Conservation (phyloP, 768 basidiomycete species). For the Russula brevipes region DNA sequence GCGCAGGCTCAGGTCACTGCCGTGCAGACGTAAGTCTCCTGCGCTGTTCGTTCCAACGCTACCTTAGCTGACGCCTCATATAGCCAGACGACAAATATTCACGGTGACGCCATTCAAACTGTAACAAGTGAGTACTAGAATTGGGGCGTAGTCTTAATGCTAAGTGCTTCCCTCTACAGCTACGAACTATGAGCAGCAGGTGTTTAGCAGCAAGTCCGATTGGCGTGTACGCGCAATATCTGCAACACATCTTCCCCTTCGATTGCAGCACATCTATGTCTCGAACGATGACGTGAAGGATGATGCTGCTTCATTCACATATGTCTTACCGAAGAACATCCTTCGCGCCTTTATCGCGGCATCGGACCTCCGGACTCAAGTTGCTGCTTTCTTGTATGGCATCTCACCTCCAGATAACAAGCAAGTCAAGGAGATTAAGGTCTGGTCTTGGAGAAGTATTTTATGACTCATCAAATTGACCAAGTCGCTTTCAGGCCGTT, state of each 20-base stretch:
- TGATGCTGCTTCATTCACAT: slow-evolving; percentile 91
- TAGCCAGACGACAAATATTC: slow-evolving; percentile 93
- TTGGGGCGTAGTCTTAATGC: not conserved
- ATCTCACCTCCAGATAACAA: slow-evolving; percentile 91
- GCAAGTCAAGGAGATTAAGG: slow-evolving; percentile 97
- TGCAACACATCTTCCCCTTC: slow-evolving; percentile 91
- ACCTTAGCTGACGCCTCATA: slow-evolving; percentile 18
- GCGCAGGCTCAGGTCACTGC: slow-evolving; percentile 95
- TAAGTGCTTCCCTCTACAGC: slow-evolving; percentile 39
- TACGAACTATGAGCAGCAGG: slow-evolving; percentile 95
- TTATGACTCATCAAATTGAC: not conserved
- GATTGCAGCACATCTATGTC: slow-evolving; percentile 97
- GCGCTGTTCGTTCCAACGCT: not conserved
- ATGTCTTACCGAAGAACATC: slow-evolving; percentile 95
- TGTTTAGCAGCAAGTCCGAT: slow-evolving; percentile 99
- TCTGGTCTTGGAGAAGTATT: slow-evolving; percentile 25
- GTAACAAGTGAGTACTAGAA: slow-evolving; percentile 66
- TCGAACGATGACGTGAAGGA: slow-evolving; percentile 99
- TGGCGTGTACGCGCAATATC: slow-evolving; percentile 99
- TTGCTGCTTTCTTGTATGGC: slow-evolving; percentile 92
- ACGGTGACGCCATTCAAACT: slow-evolving; percentile 93
- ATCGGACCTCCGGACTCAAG: slow-evolving; percentile 92
- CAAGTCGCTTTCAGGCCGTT: slow-evolving; percentile 49
- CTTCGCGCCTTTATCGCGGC: slow-evolving; percentile 90
- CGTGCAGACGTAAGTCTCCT: slow-evolving; percentile 65